A percentile compares a stretch with the other conserved stretches of the same genome.
Conservation (phyloP, 2,329 filamentous ascomycete species). For the Cladobotryum mycophilum region DNA sequence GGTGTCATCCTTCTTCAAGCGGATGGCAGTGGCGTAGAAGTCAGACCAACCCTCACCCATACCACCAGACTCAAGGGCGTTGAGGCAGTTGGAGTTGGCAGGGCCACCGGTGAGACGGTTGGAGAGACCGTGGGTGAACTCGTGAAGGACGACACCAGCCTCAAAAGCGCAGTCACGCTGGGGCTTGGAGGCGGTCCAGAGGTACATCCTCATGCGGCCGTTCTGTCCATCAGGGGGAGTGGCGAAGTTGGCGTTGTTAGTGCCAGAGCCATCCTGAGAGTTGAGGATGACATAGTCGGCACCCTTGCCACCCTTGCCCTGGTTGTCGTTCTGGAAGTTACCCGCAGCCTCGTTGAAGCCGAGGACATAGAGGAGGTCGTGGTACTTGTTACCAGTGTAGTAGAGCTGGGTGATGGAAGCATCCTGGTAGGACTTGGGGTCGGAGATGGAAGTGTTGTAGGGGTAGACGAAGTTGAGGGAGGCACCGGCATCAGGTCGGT, state of each 20-base stretch:
- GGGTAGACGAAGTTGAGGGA: conserved; percentile 41
- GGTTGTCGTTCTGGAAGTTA: conserved; percentile 55
- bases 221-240: conserved; percentile 45
- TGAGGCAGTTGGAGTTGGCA: conserved; percentile 43
- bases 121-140: conserved; percentile 50
- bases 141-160: conserved; percentile 54
- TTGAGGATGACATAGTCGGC: conserved; percentile 50
- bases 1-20: conserved; percentile 40
- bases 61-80: conserved; percentile 42
- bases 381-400: conserved; percentile 54
- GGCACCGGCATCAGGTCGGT: conserved; percentile 38
- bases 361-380: conserved; percentile 51
- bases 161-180: conserved; percentile 52
- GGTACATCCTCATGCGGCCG: conserved; percentile 53
- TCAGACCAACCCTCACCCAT: conserved; percentile 56
- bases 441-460: conserved; percentile 29
- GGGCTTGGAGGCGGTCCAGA: conserved; percentile 45
- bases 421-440: conserved; percentile 40
- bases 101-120: conserved; percentile 55
- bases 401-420: conserved; percentile 54
- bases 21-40: conserved; percentile 47
- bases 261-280: conserved; percentile 48
- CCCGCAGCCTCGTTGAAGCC: conserved; percentile 53
- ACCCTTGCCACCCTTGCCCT: conserved; percentile 44
- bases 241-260: conserved; percentile 53